phyloP scores from a whole-genome alignment of 495 filamentous ascomycete species.

The Neurospora sublineolata region DNA sequence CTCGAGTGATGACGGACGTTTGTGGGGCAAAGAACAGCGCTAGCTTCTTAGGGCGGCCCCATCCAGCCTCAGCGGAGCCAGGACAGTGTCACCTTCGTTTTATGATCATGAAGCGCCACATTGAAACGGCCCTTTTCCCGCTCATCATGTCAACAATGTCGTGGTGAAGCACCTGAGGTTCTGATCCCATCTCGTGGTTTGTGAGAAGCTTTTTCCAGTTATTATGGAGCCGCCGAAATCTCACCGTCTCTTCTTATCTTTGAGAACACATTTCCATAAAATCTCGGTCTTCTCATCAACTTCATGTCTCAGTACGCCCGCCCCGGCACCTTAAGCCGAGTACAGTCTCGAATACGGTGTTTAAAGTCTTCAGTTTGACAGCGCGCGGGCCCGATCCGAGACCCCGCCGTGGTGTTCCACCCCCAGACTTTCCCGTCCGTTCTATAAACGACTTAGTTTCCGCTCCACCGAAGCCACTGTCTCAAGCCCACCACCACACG shows the following conservation, averaged over 20 bases:
- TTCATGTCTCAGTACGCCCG: neutral
- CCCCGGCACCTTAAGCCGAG: neutral
- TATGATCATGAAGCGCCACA: neutral
- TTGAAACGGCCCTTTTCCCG: neutral
- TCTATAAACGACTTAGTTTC: neutral
- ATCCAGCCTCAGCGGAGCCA: neutral
- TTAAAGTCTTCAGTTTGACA: neutral
- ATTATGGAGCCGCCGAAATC: neutral
- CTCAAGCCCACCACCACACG: neutral
- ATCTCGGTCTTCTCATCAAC: neutral
- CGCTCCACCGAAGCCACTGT: neutral
- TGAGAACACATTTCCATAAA: neutral
- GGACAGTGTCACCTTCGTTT: neutral
- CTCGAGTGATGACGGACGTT: neutral
- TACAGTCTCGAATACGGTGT: neutral
- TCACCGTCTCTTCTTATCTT: neutral
- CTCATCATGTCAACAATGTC: neutral
- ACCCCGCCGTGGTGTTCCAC: neutral
- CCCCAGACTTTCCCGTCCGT: neutral
- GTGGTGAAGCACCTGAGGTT: neutral
- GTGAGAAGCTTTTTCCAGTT: neutral
- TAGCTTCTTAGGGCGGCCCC: neutral
- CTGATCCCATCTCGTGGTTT: neutral
- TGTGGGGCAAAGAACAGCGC: neutral
- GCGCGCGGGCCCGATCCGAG: neutral